Percentiles rank a stretch among this genome's conserved stretches.
Conservation (phyloP, 805 yeast genomes). For the Trichomonascus vanleenenianus region DNA sequence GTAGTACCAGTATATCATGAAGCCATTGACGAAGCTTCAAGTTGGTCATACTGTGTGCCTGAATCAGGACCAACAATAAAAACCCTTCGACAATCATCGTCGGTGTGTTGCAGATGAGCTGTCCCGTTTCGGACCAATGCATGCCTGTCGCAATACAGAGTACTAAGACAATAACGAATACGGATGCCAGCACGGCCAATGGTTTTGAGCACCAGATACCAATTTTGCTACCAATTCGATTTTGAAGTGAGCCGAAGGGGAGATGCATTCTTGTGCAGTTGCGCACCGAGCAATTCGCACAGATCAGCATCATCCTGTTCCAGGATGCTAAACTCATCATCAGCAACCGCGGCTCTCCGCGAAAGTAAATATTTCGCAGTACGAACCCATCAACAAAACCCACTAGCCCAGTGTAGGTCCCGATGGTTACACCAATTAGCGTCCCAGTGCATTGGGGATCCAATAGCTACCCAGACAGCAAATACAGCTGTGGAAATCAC, state of each 20-base stretch:
- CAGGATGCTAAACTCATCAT: not conserved
- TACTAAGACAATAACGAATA: not conserved
- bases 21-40: not conserved
- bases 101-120: not conserved
- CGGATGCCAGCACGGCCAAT: not conserved
- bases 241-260: not conserved
- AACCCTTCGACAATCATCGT: conserved; percentile 3
- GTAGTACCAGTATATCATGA: not conserved
- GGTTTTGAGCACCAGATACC: not conserved
- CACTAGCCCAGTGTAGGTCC: conserved; percentile 39
- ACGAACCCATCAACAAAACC: conserved; percentile 39
- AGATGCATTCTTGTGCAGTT: no score
- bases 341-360: conserved; percentile 7
- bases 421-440: conserved; percentile 40
- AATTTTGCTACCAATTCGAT: not conserved
- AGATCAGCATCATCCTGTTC: no score
- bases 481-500: conserved; percentile 29
- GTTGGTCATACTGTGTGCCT: conserved; percentile 6
- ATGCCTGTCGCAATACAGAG: not conserved
- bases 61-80: conserved; percentile 11
- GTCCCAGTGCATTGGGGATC: conserved; percentile 31
- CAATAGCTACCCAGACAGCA: conserved; percentile 33
- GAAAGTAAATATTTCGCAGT: conserved; percentile 32
- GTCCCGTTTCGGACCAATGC: conserved; percentile 1
- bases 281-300: not conserved